Evolutionary conservation across 331 rosid genomes (phyloP), one percentile per base, ranked within the genome.

Genomic region (Quercus tomentella): DNA sequence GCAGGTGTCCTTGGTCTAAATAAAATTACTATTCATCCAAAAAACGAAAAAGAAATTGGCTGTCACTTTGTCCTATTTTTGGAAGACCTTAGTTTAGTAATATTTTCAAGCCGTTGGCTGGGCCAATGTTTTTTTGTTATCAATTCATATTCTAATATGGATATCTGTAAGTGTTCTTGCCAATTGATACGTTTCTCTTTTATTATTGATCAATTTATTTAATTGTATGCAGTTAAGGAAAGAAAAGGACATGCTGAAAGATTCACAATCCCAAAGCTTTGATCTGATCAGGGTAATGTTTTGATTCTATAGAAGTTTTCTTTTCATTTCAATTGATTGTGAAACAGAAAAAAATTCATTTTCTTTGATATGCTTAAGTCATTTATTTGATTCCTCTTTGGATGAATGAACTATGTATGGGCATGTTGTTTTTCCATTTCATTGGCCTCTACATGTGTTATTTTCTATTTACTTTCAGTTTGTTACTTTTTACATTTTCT

Each of bases 181-280:
- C 1, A 16, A 45, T 79, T 26, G 52, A 25, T 23, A 65, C 30
- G 57, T 60, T 35, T 8, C 76, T 51, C 69, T 76, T n/a, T 15
- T 21, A 20, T 25, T 22, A 35, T 58, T 74, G 4, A 28, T 60
- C 11, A 3, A 72, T 51, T 74, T 15, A 56, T 43, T 21, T 4
- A 76, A 76, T 77, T 68, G 67, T 76, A 77, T 84, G 90, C 97
- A 94, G 96, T 86, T 89, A 78, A 87, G 87, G 77, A 89, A 84
- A 80, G 92, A 87, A 83, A 90, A 82, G 76, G 89, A 89, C 56
- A 71, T 82, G 82, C 79, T 90, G 79, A 81, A 78, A 86, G 79
- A 80, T 56, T 92, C 91, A 67, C 95, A 86, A 65, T 81, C 92
- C 63, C 87, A 89, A 77, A 80, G 87, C 82, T 84, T 87, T 52